phyloP scores from a whole-genome alignment of 495 filamentous ascomycete species.

The Neurospora tetraspora region DNA sequence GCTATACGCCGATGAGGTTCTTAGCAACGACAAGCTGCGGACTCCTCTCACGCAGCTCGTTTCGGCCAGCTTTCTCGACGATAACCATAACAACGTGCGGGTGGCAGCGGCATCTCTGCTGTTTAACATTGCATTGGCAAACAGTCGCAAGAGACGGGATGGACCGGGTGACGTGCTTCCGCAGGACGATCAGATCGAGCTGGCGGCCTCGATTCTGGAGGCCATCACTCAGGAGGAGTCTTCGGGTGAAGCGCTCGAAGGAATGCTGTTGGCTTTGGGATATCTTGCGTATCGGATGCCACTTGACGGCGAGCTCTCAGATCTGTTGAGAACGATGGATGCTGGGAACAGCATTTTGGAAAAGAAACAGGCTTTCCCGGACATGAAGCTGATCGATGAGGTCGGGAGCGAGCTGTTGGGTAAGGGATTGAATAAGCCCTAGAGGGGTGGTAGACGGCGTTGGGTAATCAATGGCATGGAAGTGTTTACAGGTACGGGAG shows the following conservation, averaged over 20 bases:
- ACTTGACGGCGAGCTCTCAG: slow-evolving; percentile 57
- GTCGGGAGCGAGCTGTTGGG: slow-evolving; percentile 37
- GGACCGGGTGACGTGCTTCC: slow-evolving; percentile 48
- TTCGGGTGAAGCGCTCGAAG: slow-evolving; percentile 61
- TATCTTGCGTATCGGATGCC: slow-evolving; percentile 61
- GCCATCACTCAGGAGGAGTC: slow-evolving; percentile 56
- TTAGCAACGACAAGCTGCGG: slow-evolving; percentile 27
- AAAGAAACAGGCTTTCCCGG: slow-evolving; percentile 43
- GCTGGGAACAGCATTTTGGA: slow-evolving; percentile 46
- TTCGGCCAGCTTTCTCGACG: slow-evolving; percentile 46
- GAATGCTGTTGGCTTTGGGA: slow-evolving; percentile 62
- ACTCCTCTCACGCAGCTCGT: slow-evolving; percentile 34
- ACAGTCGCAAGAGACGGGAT: slow-evolving; percentile 52
- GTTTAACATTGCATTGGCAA: slow-evolving; percentile 67
- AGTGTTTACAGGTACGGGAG: not conserved
- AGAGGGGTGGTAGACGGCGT: not conserved
- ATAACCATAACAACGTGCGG: slow-evolving; percentile 43
- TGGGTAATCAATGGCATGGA: not conserved
- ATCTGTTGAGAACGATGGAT: slow-evolving; percentile 65
- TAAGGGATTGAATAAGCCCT: slow-evolving; percentile 26
- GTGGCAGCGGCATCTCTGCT: slow-evolving; percentile 74
- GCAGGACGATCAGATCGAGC: slow-evolving; percentile 64
- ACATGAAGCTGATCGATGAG: slow-evolving; percentile 50
- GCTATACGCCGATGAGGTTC: slow-evolving; percentile 41
- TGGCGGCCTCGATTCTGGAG: slow-evolving; percentile 68